Percentiles rank a stretch among this genome's conserved stretches.
Conservation (phyloP, 768 basidiomycete species). For the Boletus pseudopeckii region DNA sequence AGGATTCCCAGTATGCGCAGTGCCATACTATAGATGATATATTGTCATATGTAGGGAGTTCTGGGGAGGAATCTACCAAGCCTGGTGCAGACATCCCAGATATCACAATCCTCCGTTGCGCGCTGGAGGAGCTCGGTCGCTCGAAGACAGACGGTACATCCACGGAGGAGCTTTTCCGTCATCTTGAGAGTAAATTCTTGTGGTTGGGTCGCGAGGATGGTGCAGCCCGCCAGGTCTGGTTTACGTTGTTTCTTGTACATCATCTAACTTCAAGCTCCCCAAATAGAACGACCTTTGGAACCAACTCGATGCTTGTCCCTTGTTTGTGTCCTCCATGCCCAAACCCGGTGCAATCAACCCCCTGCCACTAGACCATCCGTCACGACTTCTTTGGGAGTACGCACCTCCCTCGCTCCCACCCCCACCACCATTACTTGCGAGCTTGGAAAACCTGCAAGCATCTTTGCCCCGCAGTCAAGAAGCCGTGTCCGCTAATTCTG, state of each 20-base stretch:
- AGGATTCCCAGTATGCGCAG: slow-evolving; percentile 41
- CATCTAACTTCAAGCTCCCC: not conserved
- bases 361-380: slow-evolving; percentile 16
- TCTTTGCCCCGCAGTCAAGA: slow-evolving; percentile 21
- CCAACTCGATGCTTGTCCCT: slow-evolving; percentile 45
- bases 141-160: slow-evolving; percentile 41
- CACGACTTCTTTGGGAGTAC: slow-evolving; percentile 39
- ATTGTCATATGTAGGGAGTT: slow-evolving; percentile 13
- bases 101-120: slow-evolving; percentile 61
- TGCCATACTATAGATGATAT: slow-evolving; percentile 47
- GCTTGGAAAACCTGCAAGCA: slow-evolving; percentile 18
- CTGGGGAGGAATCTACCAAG: slow-evolving; percentile 13
- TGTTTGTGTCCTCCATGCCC: slow-evolving; percentile 43
- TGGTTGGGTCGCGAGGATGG: slow-evolving; percentile 57
- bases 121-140: slow-evolving; percentile 46
- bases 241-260: not conserved
- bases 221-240: slow-evolving; percentile 50
- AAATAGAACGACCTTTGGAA: slow-evolving; percentile 57
- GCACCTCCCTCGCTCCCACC: slow-evolving; percentile 26
- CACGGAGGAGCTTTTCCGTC: slow-evolving; percentile 57
- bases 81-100: slow-evolving; percentile 38
- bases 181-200: slow-evolving; percentile 54
- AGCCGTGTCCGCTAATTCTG: slow-evolving; percentile 11
- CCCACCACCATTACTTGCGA: slow-evolving; percentile 28
- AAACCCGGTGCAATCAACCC: slow-evolving; percentile 1